Evolutionary conservation across 768 basidiomycete species (phyloP).

Genomic region (Boletus subparvulus): DNA sequence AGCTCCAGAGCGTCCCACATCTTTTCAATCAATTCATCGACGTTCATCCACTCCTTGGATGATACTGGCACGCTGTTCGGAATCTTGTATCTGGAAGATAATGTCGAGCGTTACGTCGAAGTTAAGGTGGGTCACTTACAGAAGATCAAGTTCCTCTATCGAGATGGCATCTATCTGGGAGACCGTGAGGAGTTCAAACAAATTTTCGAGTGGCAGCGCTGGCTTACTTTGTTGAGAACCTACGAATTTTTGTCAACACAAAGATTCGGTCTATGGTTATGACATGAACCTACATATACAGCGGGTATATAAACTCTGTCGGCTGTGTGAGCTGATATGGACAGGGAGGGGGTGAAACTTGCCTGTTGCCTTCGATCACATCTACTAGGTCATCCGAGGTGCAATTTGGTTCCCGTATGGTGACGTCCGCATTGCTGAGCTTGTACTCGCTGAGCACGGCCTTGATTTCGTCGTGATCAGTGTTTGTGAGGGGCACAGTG

Average conservation of each 20-base stretch:
- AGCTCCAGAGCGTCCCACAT: constrained; percentile 96
- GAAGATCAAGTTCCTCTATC: constrained; percentile 93
- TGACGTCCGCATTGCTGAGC: constrained; percentile 84
- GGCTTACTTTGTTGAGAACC: constrained; percentile 78
- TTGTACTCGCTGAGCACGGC: constrained; percentile 93
- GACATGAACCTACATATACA: constrained; percentile 63
- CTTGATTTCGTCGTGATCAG: constrained; percentile 95
- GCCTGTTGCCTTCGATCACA: constrained; percentile 94
- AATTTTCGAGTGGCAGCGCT: background rate
- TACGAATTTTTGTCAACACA: constrained; percentile 27
- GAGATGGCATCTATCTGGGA: constrained; percentile 94
- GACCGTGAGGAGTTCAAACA: constrained; percentile 1
- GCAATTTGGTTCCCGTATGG: constrained; percentile 88
- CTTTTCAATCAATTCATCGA: constrained; percentile 88
- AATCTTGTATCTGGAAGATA: constrained; percentile 72
- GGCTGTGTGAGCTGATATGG: constrained; percentile 2
- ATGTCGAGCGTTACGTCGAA: background rate
- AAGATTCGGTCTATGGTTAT: background rate
- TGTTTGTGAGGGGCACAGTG: constrained; percentile 93
- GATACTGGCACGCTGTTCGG: constrained; percentile 95
- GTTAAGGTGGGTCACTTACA: constrained; percentile 45
- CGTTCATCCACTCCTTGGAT: constrained; percentile 91
- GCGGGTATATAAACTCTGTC: constrained; percentile 89
- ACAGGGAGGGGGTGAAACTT: background rate
- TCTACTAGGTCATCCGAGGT: constrained; percentile 97